Percentiles rank a stretch among this genome's conserved stretches.
Evolutionary conservation across 441 rosid genomes (phyloP).

Genomic region (Gossypium schwendimanii): DNA sequence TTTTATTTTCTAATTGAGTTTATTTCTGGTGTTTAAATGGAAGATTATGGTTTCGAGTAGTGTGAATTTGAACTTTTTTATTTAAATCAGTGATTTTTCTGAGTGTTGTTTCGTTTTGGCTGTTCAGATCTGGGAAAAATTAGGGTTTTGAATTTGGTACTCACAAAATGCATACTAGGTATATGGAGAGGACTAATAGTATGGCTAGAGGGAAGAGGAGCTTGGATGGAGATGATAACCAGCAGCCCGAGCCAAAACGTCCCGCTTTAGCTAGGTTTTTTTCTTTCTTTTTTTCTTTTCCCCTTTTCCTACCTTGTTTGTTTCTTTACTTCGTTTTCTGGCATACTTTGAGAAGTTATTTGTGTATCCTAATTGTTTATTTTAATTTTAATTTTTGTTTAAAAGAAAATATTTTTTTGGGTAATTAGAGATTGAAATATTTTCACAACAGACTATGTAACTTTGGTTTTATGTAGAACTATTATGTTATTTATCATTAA

Average conservation of each 20-base stretch:
- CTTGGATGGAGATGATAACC: constrained; percentile 63
- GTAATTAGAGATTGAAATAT: neutral
- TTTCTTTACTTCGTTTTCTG: neutral
- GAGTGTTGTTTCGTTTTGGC: constrained; percentile 4
- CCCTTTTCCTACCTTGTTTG: neutral
- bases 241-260: constrained; percentile 73
- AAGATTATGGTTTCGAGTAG: constrained; percentile 4
- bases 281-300: neutral
- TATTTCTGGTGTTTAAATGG: neutral
- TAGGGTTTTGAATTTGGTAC: constrained; percentile 25
- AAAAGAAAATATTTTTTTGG: neutral
- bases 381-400: no score
- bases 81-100: neutral
- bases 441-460: neutral
- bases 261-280: constrained; percentile 88
- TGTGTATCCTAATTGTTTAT: no score
- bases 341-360: neutral
- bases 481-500: neutral
- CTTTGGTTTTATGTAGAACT: neutral
- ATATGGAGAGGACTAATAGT: constrained; percentile 74
- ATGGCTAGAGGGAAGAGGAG: constrained; percentile 88
- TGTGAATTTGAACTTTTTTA: neutral
- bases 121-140: constrained; percentile 46
- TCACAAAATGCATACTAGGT: constrained; percentile 44
- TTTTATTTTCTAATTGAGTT: neutral